Percentiles rank a stretch among this genome's conserved stretches.
Conservation (phyloP, 169 alveolate species). For the Eimeria necatrix region DNA sequence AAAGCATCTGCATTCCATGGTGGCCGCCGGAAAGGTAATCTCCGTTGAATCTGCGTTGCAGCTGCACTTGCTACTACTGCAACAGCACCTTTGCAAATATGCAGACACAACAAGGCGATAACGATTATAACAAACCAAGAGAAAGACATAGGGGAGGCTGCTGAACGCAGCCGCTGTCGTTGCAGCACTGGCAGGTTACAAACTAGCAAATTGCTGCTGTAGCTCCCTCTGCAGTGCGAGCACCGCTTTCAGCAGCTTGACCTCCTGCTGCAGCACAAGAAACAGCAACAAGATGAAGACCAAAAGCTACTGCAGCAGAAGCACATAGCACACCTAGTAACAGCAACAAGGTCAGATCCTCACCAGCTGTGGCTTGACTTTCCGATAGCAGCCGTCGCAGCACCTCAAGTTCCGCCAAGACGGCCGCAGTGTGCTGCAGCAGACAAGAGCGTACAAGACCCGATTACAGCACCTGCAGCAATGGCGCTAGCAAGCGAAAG, state of each 20-base stretch:
- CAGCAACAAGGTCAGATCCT: constrained; percentile 10
- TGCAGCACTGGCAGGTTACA: background rate
- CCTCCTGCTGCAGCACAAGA: constrained; percentile 6
- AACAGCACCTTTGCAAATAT: no score
- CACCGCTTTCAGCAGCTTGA: constrained; percentile 3
- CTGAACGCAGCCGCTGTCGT: background rate
- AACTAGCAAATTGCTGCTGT: constrained; percentile 25
- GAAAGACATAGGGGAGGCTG: background rate
- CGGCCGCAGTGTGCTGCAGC: constrained; percentile 34
- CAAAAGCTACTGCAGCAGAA: background rate
- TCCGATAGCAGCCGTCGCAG: constrained; percentile 26
- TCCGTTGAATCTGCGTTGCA: no score
- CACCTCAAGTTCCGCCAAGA: constrained; percentile 34
- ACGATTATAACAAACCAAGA: background rate
- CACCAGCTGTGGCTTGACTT: background rate
- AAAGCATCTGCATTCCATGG: no score
- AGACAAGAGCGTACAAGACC: background rate
- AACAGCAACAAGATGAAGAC: background rate
- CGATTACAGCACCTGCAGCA: background rate
- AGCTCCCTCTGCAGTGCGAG: constrained; percentile 1
- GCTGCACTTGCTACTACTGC: no score
- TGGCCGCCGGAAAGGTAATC: no score
- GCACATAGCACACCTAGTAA: background rate
- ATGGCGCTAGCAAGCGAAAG: background rate
- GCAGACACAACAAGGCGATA: background rate